Conservation (phyloP, 176 grass and related monocot genomes). For the Oryza longistaminata region DNA sequence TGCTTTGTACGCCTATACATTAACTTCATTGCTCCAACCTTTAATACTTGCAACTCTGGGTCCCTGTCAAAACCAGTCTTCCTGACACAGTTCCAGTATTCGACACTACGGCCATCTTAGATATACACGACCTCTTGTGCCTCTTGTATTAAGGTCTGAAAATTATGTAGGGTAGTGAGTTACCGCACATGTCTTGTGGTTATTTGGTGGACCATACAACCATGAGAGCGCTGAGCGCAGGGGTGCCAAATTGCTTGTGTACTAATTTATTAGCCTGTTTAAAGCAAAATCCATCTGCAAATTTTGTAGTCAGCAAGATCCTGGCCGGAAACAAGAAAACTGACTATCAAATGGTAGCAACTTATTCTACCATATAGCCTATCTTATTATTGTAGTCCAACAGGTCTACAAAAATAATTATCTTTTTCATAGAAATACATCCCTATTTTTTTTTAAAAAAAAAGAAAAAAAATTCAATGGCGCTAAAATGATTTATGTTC, state of each 20-base stretch:
- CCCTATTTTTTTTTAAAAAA: not conserved
- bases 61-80: not conserved
- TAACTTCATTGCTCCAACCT: constrained; percentile 3
- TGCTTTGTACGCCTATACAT: not conserved
- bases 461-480: not conserved
- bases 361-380: not conserved
- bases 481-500: not conserved
- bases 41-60: not conserved
- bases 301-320: not conserved
- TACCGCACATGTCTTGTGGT: not conserved
- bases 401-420: not conserved
- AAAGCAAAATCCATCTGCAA: not conserved
- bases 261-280: not conserved
- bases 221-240: not conserved
- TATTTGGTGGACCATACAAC: not conserved
- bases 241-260: not conserved
- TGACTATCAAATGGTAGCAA: not conserved
- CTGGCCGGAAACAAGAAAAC: not conserved
- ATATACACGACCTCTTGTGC: not conserved
- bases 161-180: not conserved
- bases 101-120: not conserved
- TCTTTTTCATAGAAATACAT: not conserved
- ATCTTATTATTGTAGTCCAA: not conserved
- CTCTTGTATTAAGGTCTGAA: not conserved
- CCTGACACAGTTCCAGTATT: not conserved